Conservation (phyloP, 176 grass and related monocot species). For the Rhynchospora breviuscula region DNA sequence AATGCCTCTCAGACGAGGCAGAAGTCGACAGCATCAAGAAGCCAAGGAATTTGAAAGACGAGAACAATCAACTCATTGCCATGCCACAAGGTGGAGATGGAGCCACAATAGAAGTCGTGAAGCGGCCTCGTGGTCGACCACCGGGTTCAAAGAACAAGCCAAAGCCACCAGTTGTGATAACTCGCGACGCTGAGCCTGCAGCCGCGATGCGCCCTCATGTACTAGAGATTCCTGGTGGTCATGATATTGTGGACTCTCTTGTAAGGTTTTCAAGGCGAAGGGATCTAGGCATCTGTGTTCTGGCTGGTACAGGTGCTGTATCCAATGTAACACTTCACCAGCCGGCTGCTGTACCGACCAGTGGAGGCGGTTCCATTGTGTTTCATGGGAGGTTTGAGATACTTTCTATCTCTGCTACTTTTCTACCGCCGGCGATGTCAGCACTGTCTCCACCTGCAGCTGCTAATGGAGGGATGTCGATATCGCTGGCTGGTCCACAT, state of each 20-base stretch:
- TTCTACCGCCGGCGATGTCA: slow-evolving; percentile 52
- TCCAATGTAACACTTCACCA: slow-evolving; percentile 67
- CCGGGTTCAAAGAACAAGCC: slow-evolving; percentile 94
- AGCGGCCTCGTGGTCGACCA: slow-evolving; percentile 64
- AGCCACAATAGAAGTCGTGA: slow-evolving; percentile 64
- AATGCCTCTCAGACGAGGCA: slow-evolving; percentile 70
- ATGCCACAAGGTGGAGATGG: slow-evolving; percentile 37
- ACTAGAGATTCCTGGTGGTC: slow-evolving; percentile 71
- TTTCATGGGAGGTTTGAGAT: slow-evolving; percentile 80
- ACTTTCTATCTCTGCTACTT: slow-evolving; percentile 81
- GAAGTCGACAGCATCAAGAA: slow-evolving; percentile 55
- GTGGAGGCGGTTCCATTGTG: slow-evolving; percentile 23
- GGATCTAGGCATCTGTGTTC: slow-evolving; percentile 73
- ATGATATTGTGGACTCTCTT: slow-evolving; percentile 65
- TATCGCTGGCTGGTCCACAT: slow-evolving; percentile 83
- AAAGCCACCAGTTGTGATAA: slow-evolving; percentile 84
- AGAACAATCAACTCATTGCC: slow-evolving; percentile 14
- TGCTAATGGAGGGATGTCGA: slow-evolving; percentile 40
- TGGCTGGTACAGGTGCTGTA: slow-evolving; percentile 61
- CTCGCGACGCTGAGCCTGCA: slow-evolving; percentile 56
- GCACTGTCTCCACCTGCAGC: slow-evolving; percentile 38
- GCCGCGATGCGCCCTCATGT: slow-evolving; percentile 84
- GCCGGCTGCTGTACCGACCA: neutral
- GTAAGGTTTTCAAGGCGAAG: slow-evolving; percentile 45
- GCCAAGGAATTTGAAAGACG: neutral